Evolutionary conservation across 305 asterid genomes (phyloP).

Genomic region (Nicotiana rustica): DNA sequence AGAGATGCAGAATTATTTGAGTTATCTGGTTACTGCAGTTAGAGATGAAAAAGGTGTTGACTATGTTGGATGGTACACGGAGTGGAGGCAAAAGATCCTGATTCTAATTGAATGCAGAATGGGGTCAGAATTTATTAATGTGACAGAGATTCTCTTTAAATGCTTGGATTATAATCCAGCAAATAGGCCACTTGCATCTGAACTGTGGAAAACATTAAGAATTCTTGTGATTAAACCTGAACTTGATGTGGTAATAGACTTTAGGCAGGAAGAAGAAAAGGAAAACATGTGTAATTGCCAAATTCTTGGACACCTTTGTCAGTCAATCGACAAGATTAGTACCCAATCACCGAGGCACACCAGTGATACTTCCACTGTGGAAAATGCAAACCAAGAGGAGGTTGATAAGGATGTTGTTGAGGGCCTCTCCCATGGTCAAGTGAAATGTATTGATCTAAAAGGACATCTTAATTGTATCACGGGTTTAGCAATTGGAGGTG

Average conservation of each 20-base stretch:
- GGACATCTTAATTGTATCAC: conserved; percentile 82
- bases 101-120: conserved; percentile 54
- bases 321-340: conserved; percentile 41
- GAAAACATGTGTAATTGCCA: conserved; percentile 46
- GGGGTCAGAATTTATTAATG: conserved; percentile 46
- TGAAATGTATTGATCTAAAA: conserved; percentile 71
- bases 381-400: conserved; percentile 41
- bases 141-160: conserved; percentile 55
- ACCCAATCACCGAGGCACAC: conserved; percentile 31
- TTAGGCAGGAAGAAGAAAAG: conserved; percentile 40
- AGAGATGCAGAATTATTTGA: conserved; percentile 53
- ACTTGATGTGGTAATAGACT: conserved; percentile 45
- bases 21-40: conserved; percentile 43
- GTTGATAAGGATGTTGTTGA: conserved; percentile 55
- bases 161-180: conserved; percentile 68
- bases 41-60: conserved; percentile 47
- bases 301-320: conserved; percentile 61
- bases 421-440: conserved; percentile 52
- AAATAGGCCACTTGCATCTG: conserved; percentile 64
- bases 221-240: conserved; percentile 56
- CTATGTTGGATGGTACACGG: conserved; percentile 50
- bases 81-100: conserved; percentile 60
- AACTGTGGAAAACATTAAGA: conserved; percentile 71
- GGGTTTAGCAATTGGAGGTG: conserved; percentile 86
- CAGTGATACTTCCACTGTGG: conserved; percentile 39